A percentile compares a stretch with the other conserved stretches of the same genome.
Evolutionary conservation across 1,139 yeast species (phyloP).

Genomic region (Ogataea hybrid): DNA sequence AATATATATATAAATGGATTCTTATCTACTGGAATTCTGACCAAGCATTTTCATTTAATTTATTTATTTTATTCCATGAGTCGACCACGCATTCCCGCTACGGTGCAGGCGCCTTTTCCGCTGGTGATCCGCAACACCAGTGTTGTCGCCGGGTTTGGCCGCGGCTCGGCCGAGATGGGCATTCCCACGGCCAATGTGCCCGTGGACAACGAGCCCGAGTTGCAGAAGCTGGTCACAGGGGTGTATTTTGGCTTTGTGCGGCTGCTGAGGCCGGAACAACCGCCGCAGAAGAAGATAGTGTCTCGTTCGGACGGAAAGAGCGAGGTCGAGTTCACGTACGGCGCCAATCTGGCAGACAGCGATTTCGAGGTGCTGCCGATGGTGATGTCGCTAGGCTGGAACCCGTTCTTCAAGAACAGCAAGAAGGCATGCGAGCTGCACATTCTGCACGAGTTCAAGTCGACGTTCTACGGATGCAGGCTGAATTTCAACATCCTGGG

Average conservation of each 20-base stretch:
- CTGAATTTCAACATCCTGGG: slow-evolving; percentile 75
- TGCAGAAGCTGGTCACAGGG: slow-evolving; percentile 63
- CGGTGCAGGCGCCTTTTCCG: slow-evolving; percentile 66
- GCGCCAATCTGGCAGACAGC: slow-evolving; percentile 47
- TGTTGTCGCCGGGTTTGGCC: slow-evolving; percentile 86
- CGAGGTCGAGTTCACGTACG: slow-evolving; percentile 57
- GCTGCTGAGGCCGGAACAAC: slow-evolving; percentile 27
- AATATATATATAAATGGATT: not conserved
- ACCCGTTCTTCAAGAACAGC: slow-evolving; percentile 83
- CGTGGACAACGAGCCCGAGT: slow-evolving; percentile 44
- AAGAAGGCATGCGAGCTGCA: slow-evolving; percentile 85
- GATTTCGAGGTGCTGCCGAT: slow-evolving; percentile 59
- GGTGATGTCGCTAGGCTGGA: slow-evolving; percentile 97
- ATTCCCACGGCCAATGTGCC: slow-evolving; percentile 95
- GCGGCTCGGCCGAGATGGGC: slow-evolving; percentile 92
- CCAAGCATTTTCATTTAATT: not conserved
- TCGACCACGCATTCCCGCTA: slow-evolving; percentile 38
- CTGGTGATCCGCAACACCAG: slow-evolving; percentile 47
- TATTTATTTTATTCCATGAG: not conserved
- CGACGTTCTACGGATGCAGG: slow-evolving; percentile 78
- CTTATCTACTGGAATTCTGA: not conserved
- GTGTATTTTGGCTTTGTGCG: slow-evolving; percentile 86
- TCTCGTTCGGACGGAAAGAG: slow-evolving; percentile 44
- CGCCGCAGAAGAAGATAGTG: slow-evolving; percentile 8
- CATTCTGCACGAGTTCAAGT: slow-evolving; percentile 66